These are phyloP conservation scores for Monilinia aucupariae DNA, from an alignment of 2,329 filamentous ascomycete species.

Conservation along the genomic window DNA sequence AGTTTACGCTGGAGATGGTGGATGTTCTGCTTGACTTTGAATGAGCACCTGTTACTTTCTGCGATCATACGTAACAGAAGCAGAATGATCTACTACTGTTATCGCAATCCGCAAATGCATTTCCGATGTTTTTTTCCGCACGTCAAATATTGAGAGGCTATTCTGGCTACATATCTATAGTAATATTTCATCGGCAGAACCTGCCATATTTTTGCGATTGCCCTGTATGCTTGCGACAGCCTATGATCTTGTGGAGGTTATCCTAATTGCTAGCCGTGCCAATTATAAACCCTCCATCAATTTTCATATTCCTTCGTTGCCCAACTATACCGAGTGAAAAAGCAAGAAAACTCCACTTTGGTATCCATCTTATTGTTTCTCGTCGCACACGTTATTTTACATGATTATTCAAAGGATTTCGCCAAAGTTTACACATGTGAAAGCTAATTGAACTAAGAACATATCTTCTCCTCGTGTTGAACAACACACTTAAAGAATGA, in stretches of 20 bases:
- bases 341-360: no score
- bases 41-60: rapidly evolving
- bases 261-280: neutral
- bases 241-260: neutral
- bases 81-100: rapidly evolving
- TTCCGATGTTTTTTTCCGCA: neutral
- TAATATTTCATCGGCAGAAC: neutral
- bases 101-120: neutral
- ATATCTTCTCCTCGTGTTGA: no score
- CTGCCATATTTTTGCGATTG: no score
- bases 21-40: constrained; percentile 26
- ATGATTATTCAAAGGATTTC: no score
- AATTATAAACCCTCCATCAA: neutral
- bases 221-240: no score
- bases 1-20: constrained; percentile 31
- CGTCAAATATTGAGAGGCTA: neutral
- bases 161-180: neutral
- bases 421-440: no score
- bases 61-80: neutral
- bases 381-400: no score
- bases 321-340: no score
- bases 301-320: no score
- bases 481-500: no score
- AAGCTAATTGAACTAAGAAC: no score
- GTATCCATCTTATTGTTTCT: no score